These are phyloP conservation scores for Epichloe coenophiala DNA, from an alignment of 2,329 filamentous ascomycete genomes.

Conservation along the genomic window DNA sequence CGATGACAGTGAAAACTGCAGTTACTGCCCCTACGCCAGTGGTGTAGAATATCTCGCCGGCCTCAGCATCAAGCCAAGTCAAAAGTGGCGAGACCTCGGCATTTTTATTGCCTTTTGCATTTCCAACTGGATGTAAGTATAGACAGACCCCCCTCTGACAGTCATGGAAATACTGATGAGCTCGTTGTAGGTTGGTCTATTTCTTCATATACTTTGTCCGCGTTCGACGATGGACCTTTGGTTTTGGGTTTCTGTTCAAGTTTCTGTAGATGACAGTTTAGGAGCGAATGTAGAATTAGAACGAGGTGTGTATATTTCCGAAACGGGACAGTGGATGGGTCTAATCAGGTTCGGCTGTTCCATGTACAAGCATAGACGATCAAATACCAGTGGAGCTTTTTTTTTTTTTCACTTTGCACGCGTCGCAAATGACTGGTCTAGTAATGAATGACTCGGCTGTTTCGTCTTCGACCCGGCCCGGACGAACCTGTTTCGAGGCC, in stretches of 20 bases:
- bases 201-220: slow-evolving; percentile 67
- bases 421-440: too few species aligned
- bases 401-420: too few species aligned
- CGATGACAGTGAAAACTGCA: slow-evolving; percentile 43
- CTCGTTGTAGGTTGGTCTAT: slow-evolving; percentile 39
- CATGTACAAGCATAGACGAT: too few species aligned
- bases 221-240: slow-evolving; percentile 58
- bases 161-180: neutral
- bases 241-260: slow-evolving; percentile 42
- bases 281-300: neutral
- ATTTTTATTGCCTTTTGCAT: slow-evolving; percentile 59
- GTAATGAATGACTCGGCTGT: too few species aligned
- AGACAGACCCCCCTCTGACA: too few species aligned
- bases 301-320: neutral
- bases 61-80: slow-evolving; percentile 31
- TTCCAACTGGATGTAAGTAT: slow-evolving; percentile 45
- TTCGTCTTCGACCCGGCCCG: too few species aligned
- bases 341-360: neutral
- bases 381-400: too few species aligned
- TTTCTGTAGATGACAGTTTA: neutral
- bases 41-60: slow-evolving; percentile 50
- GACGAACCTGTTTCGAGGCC: too few species aligned
- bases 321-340: neutral
- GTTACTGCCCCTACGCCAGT: slow-evolving; percentile 51
- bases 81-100: slow-evolving; percentile 61